Evolutionary conservation across 257 asterid species (phyloP).

Genomic region (Solanum tarijense): DNA sequence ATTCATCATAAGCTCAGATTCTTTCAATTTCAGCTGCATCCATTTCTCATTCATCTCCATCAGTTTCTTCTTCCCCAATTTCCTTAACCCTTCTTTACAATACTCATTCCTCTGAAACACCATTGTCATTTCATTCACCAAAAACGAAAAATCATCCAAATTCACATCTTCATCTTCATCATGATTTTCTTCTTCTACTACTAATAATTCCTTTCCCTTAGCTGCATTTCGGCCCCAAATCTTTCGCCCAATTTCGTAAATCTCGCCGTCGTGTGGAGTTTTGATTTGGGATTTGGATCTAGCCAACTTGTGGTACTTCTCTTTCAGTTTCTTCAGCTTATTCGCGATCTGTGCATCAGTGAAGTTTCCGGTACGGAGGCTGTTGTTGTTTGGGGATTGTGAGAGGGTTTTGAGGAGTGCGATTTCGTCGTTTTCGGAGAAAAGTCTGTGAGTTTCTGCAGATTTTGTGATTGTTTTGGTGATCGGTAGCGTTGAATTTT

Average conservation of each 20-base stretch:
- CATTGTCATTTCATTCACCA: neutral
- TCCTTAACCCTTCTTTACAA: slow-evolving; percentile 1
- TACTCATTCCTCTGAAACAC: neutral
- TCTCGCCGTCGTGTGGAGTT: slow-evolving; percentile 2
- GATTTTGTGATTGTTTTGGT: neutral
- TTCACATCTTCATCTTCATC: neutral
- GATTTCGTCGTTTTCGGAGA: slow-evolving; percentile 8
- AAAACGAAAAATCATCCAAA: slow-evolving; percentile 8
- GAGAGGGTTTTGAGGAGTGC: neutral
- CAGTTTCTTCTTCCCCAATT: slow-evolving; percentile 3
- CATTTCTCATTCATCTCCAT: slow-evolving; percentile 11
- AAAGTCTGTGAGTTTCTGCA: neutral
- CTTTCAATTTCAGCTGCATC: slow-evolving; percentile 6
- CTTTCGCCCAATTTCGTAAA: slow-evolving; percentile 1
- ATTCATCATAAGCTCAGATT: neutral
- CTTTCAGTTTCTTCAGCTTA: slow-evolving; percentile 4
- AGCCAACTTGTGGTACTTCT: slow-evolving; percentile 11
- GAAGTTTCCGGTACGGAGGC: neutral
- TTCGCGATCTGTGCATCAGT: neutral
- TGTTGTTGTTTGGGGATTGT: neutral
- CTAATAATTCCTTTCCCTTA: neutral
- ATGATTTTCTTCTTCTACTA: neutral
- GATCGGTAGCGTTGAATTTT: neutral
- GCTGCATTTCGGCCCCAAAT: slow-evolving; percentile 4
- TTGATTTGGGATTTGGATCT: slow-evolving; percentile 7